Evolutionary conservation across 306 rosid species (phyloP).

Genomic region (Medicago truncatula): MtrunA17r5.0-ANR NC_053045.1:9861001-9861500

Average conservation of each 20-base stretch:
- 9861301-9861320: conserved; percentile 52
- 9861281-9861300: conserved; percentile 46
- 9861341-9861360: conserved; percentile 43
- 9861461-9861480: conserved; percentile 87
- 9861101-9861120: conserved; percentile 63
- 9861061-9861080: background rate
- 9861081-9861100: background rate
- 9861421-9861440: conserved; percentile 64
- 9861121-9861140: conserved; percentile 12
- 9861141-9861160: conserved; percentile 65
- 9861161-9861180: conserved; percentile 57
- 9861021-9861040: no score
- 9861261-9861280: conserved; percentile 53
- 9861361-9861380: conserved; percentile 80
- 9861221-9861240: conserved; percentile 35
- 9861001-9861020: no score
- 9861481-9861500: conserved; percentile 40
- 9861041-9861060: background rate
- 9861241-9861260: conserved; percentile 46
- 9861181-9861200: conserved; percentile 52
- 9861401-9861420: conserved; percentile 99
- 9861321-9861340: conserved; percentile 69
- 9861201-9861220: conserved; percentile 64
- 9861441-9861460: conserved; percentile 68
- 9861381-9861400: conserved; percentile 65